phyloP scores from a whole-genome alignment of 805 yeast genomes.

The Candida tibetensis region DNA sequence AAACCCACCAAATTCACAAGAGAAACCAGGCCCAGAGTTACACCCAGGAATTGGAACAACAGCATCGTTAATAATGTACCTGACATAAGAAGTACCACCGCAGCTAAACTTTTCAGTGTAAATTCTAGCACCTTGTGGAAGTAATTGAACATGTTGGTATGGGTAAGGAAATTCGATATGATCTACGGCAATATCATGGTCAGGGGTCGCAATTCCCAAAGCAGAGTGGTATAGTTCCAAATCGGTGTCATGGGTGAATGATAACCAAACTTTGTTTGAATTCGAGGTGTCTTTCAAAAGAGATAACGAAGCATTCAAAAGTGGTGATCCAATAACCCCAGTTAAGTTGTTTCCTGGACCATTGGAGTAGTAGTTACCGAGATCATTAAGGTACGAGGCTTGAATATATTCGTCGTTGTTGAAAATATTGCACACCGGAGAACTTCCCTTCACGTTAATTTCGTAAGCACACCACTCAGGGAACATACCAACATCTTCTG shows the following conservation, averaged over 20 bases:
- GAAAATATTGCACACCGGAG: slow-evolving; percentile 66
- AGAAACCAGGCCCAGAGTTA: slow-evolving; percentile 41
- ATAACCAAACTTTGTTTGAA: slow-evolving; percentile 56
- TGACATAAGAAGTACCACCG: slow-evolving; percentile 29
- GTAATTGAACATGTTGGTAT: slow-evolving; percentile 40
- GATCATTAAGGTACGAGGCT: slow-evolving; percentile 58
- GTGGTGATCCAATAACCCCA: slow-evolving; percentile 57
- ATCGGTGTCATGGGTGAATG: slow-evolving; percentile 75
- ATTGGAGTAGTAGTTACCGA: slow-evolving; percentile 55
- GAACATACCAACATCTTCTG: slow-evolving; percentile 49
- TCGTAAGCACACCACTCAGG: slow-evolving; percentile 74
- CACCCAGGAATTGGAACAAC: slow-evolving; percentile 36
- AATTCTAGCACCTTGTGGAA: slow-evolving; percentile 42
- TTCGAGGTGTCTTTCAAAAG: slow-evolving; percentile 44
- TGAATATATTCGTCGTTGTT: slow-evolving; percentile 65
- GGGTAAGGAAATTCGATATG: slow-evolving; percentile 46
- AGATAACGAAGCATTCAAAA: slow-evolving; percentile 48
- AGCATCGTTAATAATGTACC: slow-evolving; percentile 40
- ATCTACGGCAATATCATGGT: slow-evolving; percentile 42
- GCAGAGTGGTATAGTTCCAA: slow-evolving; percentile 61
- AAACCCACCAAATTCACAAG: slow-evolving; percentile 38
- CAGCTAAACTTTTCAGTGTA: slow-evolving; percentile 37
- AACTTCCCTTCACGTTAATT: slow-evolving; percentile 63
- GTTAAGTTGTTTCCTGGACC: slow-evolving; percentile 64
- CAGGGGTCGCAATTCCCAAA: slow-evolving; percentile 52